A percentile compares a stretch with the other conserved stretches of the same genome.
Conservation (phyloP, 139 green algal genomes). For the Haematococcus lacustris region DNA sequence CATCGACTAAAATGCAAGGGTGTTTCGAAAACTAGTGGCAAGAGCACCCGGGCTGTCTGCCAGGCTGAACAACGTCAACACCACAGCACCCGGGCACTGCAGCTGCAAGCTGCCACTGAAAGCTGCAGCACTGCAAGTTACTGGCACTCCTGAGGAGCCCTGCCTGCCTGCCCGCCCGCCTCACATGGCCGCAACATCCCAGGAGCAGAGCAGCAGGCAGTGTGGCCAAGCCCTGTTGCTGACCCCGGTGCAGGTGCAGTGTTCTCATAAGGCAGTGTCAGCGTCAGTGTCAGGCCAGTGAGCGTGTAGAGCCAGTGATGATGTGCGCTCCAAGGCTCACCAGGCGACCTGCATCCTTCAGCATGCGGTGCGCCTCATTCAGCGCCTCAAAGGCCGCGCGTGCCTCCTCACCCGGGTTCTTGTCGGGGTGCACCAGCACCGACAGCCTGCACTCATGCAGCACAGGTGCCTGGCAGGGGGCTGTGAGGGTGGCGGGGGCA, state of each 20-base stretch:
- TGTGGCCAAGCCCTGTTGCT: not conserved
- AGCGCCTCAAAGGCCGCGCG: constrained; percentile 54
- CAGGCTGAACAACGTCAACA: not conserved
- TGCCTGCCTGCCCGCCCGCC: too few species aligned
- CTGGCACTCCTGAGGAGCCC: too few species aligned
- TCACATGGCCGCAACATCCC: too few species aligned
- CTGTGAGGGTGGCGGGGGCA: not conserved
- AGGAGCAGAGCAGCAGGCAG: too few species aligned
- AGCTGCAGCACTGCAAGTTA: not conserved
- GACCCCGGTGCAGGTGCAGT: not conserved
- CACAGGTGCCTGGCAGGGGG: not conserved
- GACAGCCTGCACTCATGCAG: constrained; percentile 36
- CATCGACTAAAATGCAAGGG: too few species aligned
- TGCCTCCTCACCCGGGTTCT: constrained; percentile 48
- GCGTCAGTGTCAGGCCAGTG: too few species aligned
- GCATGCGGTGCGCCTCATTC: constrained; percentile 54
- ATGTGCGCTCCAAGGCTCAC: not conserved
- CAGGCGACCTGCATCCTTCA: constrained; percentile 28
- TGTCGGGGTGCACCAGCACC: constrained; percentile 73
- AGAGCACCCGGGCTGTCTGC: not conserved
- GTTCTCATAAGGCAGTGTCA: not conserved
- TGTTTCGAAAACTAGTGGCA: too few species aligned
- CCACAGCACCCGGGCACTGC: not conserved
- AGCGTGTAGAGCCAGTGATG: not conserved
- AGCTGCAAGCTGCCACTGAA: not conserved